Conservation (phyloP, 2,329 filamentous ascomycete genomes). For the Phaeosphaeriaceae sp. region DNA sequence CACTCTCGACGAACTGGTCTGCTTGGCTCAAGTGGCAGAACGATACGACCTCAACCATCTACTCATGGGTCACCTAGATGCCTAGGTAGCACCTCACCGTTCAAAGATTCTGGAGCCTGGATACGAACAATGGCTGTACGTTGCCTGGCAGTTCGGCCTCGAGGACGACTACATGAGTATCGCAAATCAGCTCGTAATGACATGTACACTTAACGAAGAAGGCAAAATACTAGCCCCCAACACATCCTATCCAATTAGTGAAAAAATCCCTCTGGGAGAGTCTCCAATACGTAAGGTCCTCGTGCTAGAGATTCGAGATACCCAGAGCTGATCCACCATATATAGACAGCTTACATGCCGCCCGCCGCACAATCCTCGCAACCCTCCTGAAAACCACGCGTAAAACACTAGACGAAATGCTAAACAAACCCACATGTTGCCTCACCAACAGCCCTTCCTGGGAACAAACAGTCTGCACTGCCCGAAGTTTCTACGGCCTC, state of each 20-base stretch:
- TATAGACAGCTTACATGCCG: no score
- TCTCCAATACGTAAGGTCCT: no score
- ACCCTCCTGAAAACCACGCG: neutral
- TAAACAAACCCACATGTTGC: neutral
- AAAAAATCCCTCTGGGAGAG: neutral
- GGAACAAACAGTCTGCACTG: neutral
- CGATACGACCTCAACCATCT: conserved; percentile 32
- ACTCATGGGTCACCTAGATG: conserved; percentile 12
- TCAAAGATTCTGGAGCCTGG: conserved; percentile 9
- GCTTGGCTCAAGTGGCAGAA: conserved; percentile 32
- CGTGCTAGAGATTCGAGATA: no score
- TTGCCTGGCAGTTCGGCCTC: conserved; percentile 34
- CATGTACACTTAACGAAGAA: neutral
- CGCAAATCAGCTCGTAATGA: neutral
- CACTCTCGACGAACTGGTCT: conserved; percentile 28
- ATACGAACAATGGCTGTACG: conserved; percentile 33
- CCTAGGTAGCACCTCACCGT: conserved; percentile 19
- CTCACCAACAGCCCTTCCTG: neutral
- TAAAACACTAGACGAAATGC: neutral
- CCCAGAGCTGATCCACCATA: no score
- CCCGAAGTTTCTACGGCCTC: neutral
- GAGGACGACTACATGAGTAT: neutral
- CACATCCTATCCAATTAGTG: no score
- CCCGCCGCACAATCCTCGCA: no score
- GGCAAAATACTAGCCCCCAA: neutral